Conservation (phyloP, 2,329 filamentous ascomycete species). For the Westerdykella ornata region DNA sequence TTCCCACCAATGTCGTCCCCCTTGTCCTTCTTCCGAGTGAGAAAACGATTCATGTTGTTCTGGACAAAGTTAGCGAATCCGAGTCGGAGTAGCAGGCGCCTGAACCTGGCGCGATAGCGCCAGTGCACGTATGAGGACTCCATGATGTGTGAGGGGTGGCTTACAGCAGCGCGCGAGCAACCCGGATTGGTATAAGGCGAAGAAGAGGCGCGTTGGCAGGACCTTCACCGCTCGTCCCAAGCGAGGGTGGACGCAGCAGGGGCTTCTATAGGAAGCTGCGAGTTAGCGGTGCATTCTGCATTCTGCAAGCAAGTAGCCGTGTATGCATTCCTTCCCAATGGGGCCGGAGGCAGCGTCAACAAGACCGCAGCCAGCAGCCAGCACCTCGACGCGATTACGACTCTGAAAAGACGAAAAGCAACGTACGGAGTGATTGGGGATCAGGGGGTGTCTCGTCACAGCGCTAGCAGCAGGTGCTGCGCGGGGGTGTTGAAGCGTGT, state of each 20-base stretch:
- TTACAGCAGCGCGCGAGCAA: too few relatives aligned
- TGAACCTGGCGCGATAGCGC: constrained; percentile 8
- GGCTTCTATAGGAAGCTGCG: constrained; percentile 11
- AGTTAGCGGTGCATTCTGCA: constrained; percentile 13
- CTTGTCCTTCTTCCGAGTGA: constrained; percentile 64
- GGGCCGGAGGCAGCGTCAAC: constrained; percentile 4
- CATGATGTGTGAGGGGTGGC: constrained; percentile 9
- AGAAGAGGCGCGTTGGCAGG: constrained; percentile 7
- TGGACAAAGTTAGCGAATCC: constrained; percentile 9
- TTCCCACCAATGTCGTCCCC: constrained; percentile 43
- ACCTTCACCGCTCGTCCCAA: constrained; percentile 9
- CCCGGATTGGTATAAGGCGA: constrained; percentile 1
- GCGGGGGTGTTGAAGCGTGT: constrained; percentile 5
- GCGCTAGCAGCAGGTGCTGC: constrained; percentile 4
- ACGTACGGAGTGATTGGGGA: constrained; percentile 10
- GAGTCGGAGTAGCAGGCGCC: constrained; percentile 4
- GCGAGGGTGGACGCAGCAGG: constrained; percentile 7
- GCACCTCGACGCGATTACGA: too few relatives aligned
- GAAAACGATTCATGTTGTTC: constrained; percentile 66
- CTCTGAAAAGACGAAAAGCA: not conserved
- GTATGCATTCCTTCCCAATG: constrained; percentile 7
- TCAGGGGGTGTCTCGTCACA: not conserved
- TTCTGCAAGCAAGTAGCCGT: constrained; percentile 2
- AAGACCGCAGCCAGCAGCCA: not conserved
- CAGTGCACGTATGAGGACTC: constrained; percentile 2